Evolutionary conservation across 73 alveolate species (phyloP).

Genomic region (Durusdinium trenchii): DNA sequence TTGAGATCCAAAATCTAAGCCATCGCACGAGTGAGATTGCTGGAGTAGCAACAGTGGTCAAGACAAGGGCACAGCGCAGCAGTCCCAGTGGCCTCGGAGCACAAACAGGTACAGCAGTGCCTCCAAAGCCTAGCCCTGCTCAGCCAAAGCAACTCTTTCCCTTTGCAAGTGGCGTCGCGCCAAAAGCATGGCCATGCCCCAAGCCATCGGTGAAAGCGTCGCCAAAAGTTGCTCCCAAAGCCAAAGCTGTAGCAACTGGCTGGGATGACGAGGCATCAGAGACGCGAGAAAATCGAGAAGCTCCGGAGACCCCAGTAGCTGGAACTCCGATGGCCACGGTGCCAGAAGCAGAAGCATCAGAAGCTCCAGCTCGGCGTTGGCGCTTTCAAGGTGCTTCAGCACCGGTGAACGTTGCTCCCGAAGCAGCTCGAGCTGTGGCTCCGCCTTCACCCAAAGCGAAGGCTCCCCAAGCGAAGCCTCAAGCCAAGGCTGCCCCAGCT

Average conservation of each 20-base stretch:
- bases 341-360: background rate
- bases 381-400: constrained; percentile 55
- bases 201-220: constrained; percentile 46
- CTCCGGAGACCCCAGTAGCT: background rate
- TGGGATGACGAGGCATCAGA: background rate
- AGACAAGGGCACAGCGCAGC: constrained; percentile 5
- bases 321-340: background rate
- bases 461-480: constrained; percentile 3
- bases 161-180: constrained; percentile 14
- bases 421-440: background rate
- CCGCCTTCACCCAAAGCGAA: background rate
- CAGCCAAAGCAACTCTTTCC: constrained; percentile 10
- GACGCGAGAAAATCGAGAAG: background rate
- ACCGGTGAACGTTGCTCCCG: background rate
- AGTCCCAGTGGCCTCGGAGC: background rate
- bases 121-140: background rate
- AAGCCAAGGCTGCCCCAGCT: background rate
- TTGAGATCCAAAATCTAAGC: constrained; percentile 9
- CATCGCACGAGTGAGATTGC: constrained; percentile 29
- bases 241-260: background rate
- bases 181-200: constrained; percentile 39
- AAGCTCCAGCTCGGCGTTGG: constrained; percentile 42
- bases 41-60: constrained; percentile 34
- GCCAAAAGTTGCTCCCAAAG: constrained; percentile 14
- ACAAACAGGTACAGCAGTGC: constrained; percentile 5